Evolutionary conservation across 768 basidiomycete genomes (phyloP), one percentile per base, ranked within the genome.

Genomic region (Psilocybe tampanensis): DNA sequence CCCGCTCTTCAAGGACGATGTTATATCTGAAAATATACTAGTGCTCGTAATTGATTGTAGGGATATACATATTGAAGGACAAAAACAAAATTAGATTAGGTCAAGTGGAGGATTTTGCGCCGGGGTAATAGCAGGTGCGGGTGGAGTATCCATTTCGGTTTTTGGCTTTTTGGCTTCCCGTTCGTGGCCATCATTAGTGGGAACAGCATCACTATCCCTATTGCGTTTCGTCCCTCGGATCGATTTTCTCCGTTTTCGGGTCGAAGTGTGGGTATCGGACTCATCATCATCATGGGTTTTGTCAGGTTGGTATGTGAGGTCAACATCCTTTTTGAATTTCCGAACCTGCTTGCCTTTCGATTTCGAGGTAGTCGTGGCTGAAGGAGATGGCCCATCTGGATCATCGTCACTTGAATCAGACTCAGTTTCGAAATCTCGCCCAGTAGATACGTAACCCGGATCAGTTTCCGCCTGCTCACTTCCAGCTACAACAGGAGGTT

Each of bases 231-330:
- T 52, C 29, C 73, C 73, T 6, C 71, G 70, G 53, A 62, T 52
- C 32, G 60, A 59, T 48, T 61, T 68, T 1, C 59, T 60, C 12
- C 57, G 60, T 55, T 66, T 69, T 13, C 56, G 58, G 12, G 52
- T 26, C 19, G 60, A 43, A 26, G 55, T 54, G 32, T 15, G 42
- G 15, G 59, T 52, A 8, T 69, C 71, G 9, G 68, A 71, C 32
- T 69, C 68, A 21, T 70, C 69, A 8, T 68, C 69, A 12, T 49
- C 63, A 18, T 65, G 72, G 2, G 66, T 66, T 3, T 66, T 64
- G 1, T 60, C 65, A 2, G 77, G 79, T 45, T 76, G 70, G 63
- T 77, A 80, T 15, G 74, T 72, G 8, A 65, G 68, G 56, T 79
- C 77, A 22, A 44, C 55, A 34, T 64, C 63, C n/a, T 77, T 68